phyloP scores from a whole-genome alignment of 2,329 filamentous ascomycete genomes.

The Scedosporium minutisporum region DNA sequence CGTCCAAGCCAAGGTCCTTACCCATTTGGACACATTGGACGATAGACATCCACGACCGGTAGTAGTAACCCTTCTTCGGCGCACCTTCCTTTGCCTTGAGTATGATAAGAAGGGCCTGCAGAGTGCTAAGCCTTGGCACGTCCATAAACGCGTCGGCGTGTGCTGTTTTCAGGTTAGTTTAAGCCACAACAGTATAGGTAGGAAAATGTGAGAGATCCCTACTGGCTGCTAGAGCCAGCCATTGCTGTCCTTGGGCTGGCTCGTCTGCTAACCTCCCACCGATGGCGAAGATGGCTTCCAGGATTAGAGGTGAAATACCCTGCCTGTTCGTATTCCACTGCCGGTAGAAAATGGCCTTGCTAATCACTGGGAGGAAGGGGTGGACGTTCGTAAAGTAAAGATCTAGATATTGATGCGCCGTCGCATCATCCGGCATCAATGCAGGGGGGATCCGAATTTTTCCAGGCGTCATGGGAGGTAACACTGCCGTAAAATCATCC shows the following conservation, averaged over 20 bases:
- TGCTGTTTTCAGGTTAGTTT: constrained; percentile 37
- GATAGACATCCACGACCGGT: constrained; percentile 92
- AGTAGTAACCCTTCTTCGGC: constrained; percentile 90
- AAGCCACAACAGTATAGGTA: not conserved
- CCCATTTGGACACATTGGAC: constrained; percentile 90
- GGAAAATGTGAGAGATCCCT: constrained; percentile 16
- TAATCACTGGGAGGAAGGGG: constrained; percentile 83
- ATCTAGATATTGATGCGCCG: constrained; percentile 74
- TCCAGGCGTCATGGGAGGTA: constrained; percentile 59
- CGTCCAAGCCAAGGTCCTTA: constrained; percentile 80
- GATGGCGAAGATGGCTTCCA: constrained; percentile 88
- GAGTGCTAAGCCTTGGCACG: constrained; percentile 77
- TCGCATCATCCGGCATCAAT: constrained; percentile 83
- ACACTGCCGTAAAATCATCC: constrained; percentile 61
- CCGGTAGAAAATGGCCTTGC: constrained; percentile 71
- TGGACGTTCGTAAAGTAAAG: constrained; percentile 88
- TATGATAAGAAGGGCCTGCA: constrained; percentile 80
- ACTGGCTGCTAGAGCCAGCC: constrained; percentile 85
- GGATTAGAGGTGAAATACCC: constrained; percentile 78
- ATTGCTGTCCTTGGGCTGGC: constrained; percentile 76
- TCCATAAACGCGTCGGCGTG: constrained; percentile 94
- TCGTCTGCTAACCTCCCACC: constrained; percentile 76
- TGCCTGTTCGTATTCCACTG: constrained; percentile 79
- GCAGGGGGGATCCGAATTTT: constrained; percentile 84
- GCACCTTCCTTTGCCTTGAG: constrained; percentile 87